Evolutionary conservation across 306 rosid species (phyloP).

Genomic region (Vachellia pachyceras): DNA sequence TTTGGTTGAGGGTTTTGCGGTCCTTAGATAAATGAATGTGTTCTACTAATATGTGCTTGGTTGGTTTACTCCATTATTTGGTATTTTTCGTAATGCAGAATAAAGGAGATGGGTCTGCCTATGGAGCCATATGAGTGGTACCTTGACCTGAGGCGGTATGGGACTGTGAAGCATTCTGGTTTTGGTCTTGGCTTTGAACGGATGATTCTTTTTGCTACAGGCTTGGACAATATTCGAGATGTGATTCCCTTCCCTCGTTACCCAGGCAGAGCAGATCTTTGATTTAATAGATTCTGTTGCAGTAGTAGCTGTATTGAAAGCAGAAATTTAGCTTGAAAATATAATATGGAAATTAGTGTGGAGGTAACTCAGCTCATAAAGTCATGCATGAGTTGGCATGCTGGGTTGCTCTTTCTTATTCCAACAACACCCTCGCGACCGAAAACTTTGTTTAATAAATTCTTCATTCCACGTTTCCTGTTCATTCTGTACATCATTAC

Average conservation of each 20-base stretch:
- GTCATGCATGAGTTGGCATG: neutral
- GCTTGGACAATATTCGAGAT: slow-evolving; percentile 91
- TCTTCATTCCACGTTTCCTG: neutral
- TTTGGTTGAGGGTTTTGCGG: neutral
- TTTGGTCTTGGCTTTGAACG: slow-evolving; percentile 96
- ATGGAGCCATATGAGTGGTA: slow-evolving; percentile 95
- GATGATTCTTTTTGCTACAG: slow-evolving; percentile 95
- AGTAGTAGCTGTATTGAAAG: slow-evolving; percentile 23
- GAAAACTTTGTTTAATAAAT: neutral
- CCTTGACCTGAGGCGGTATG: slow-evolving; percentile 91
- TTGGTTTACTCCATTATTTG: neutral
- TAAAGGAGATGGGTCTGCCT: slow-evolving; percentile 77
- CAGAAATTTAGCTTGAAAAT: slow-evolving; percentile 13
- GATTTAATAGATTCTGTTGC: slow-evolving; percentile 37
- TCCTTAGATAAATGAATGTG: neutral
- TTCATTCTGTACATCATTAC: neutral
- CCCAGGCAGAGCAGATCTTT: slow-evolving; percentile 96
- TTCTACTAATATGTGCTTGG: neutral
- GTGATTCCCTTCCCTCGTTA: slow-evolving; percentile 96
- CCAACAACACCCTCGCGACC: neutral
- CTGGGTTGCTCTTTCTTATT: neutral
- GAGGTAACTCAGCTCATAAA: neutral
- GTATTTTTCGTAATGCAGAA: slow-evolving; percentile 51
- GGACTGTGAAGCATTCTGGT: slow-evolving; percentile 85
- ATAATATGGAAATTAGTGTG: neutral